Percentiles rank a stretch among this genome's conserved stretches.
Evolutionary conservation across 352 stramenopile species (phyloP).

Genomic region (Thraustotheca clavata): DNA sequence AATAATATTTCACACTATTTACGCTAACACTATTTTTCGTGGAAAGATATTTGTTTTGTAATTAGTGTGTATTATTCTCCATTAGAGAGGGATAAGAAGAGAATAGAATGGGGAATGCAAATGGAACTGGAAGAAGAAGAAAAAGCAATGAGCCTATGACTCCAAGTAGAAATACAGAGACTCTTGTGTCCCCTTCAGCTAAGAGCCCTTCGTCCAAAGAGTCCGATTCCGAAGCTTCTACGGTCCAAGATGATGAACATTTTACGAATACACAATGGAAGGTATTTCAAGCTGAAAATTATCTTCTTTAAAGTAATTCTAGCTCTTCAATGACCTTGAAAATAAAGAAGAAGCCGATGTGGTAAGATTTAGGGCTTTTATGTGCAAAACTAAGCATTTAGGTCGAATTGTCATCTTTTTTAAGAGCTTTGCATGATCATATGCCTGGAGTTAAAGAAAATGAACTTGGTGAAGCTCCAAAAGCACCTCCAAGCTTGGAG

Average conservation of each 20-base stretch:
- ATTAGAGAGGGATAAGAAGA: too few species aligned
- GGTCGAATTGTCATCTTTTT: conserved; percentile 72
- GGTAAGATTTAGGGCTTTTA: conserved; percentile 28
- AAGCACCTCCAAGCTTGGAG: background rate
- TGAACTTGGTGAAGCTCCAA: conserved; percentile 18
- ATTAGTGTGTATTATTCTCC: too few species aligned
- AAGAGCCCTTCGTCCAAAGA: background rate
- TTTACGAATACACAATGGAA: conserved; percentile 17
- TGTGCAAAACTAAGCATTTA: too few species aligned
- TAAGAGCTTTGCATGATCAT: conserved; percentile 65
- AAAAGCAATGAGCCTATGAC: too few species aligned
- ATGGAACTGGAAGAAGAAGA: too few species aligned
- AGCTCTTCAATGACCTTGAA: conserved; percentile 82
- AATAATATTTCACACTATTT: too few species aligned
- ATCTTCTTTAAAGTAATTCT: background rate
- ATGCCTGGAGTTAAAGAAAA: conserved; percentile 56
- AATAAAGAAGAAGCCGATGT: conserved; percentile 77
- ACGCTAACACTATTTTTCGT: too few species aligned
- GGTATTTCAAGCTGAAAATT: background rate
- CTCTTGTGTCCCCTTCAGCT: too few species aligned
- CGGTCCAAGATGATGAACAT: conserved; percentile 32
- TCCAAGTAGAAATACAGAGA: too few species aligned
- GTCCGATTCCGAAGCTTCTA: conserved; percentile 11
- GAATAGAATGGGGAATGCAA: too few species aligned
- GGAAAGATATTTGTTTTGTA: too few species aligned